Evolutionary conservation across 768 basidiomycete species (phyloP), one percentile per base, ranked within the genome.

Genomic region (Naganishia randhawae): DNA sequence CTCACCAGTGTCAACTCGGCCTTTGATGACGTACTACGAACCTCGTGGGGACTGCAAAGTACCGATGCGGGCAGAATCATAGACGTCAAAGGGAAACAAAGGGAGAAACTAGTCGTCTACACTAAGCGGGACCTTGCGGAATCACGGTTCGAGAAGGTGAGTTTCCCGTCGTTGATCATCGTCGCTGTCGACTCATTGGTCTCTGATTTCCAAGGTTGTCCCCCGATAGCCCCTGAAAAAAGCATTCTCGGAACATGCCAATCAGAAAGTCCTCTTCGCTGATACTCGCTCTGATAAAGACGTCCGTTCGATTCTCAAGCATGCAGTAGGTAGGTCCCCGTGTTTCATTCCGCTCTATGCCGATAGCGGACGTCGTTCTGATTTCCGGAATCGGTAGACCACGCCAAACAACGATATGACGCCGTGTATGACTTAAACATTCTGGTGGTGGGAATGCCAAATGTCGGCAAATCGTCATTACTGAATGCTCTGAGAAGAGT

Each of bases 91-190:
- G 63, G 70, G 2, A 75, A 71, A 65, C 75, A 74, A 14, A 90
- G 90, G 74, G 90, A 94, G 80, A 88, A 89, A 66, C n/a, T 98
- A 37, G 86, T 99, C 50, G 90, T 98, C 13, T 84, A 97, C 71
- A 95, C 91, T 75, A 98, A 97, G 82, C 85, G 89, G 48, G 96
- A 98, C 81, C 83, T 97, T 63, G 92, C 94, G 10, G 87, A 93
- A 48, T 83, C 85, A 73, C 90, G 90, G 87, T 93, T 92, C 39
- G 84, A 93, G 73, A 85, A 90, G 84, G 95, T 94, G 74, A 72
- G 84, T 75, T 14, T 89, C 83, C 86, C 88, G 90, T 22, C n/a
- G 9, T 32, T 35, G 37, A 64, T 57, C 22, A 19, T 41, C 45
- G 32, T 42, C 51, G 27, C 33, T 9, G 31, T 25, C 45, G 32